Evolutionary conservation across 2,329 filamentous ascomycete species (phyloP).

Genomic region (Colletotrichum liriopes): DNA sequence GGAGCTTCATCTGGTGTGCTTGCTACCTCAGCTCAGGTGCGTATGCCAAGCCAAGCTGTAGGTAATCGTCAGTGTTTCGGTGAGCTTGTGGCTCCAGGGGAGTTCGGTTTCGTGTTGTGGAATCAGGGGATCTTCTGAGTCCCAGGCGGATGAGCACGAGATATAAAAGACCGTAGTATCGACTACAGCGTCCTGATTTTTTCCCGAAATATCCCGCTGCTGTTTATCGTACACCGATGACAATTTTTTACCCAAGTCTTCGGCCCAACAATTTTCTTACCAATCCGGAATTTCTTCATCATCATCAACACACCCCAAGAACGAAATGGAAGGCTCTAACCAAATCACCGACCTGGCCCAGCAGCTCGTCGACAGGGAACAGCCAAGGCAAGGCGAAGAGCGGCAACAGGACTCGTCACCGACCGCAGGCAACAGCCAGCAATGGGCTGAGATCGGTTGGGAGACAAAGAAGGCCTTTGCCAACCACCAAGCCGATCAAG

Average conservation of each 20-base stretch:
- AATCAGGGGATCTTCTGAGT: background rate
- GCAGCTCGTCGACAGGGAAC: constrained; percentile 44
- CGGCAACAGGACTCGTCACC: constrained; percentile 19
- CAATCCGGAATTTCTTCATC: too few relatives aligned
- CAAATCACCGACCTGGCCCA: constrained; percentile 45
- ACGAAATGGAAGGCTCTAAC: constrained; percentile 47
- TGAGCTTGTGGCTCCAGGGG: background rate
- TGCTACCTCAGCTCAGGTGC: constrained; percentile 7
- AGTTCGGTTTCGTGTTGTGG: background rate
- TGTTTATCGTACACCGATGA: background rate
- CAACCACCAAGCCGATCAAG: constrained; percentile 35
- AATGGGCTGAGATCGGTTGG: constrained; percentile 39
- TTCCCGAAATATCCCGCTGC: background rate
- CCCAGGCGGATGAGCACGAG: background rate
- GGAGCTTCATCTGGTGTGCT: background rate
- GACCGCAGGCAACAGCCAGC: background rate
- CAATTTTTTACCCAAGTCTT: background rate
- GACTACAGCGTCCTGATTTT: background rate
- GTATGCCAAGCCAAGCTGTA: constrained; percentile 20
- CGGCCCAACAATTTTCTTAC: background rate
- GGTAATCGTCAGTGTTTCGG: constrained; percentile 12
- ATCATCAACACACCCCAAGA: too few relatives aligned
- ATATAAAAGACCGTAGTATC: background rate
- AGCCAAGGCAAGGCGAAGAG: constrained; percentile 24
- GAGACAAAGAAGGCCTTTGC: constrained; percentile 39